Percentiles rank a stretch among this genome's conserved stretches.
phyloP scores from a whole-genome alignment of 768 basidiomycete species.

The Suillus subaureus region DNA sequence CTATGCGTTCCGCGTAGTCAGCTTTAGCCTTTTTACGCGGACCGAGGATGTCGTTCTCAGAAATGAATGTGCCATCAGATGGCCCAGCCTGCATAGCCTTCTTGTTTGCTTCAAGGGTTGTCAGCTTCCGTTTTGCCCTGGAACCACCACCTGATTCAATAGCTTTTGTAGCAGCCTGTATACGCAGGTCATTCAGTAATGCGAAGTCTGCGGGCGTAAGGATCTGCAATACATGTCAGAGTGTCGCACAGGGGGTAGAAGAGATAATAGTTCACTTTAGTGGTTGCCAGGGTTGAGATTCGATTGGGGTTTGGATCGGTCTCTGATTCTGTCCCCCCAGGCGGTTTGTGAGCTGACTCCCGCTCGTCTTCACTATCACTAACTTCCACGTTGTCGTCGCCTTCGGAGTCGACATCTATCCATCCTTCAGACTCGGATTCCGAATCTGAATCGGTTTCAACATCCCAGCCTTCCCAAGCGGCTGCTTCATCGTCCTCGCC shows the following conservation, averaged over 20 bases:
- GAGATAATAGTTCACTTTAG: conserved; percentile 58
- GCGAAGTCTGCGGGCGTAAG: conserved; percentile 97
- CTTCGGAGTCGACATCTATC: conserved; percentile 77
- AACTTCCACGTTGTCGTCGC: conserved; percentile 67
- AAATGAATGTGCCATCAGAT: conserved; percentile 60
- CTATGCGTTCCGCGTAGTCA: conserved; percentile 92
- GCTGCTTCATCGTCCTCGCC: conserved; percentile 60
- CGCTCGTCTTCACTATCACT: conserved; percentile 85
- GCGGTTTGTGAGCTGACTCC: conserved; percentile 19
- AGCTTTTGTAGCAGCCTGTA: conserved; percentile 73
- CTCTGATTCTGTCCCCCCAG: conserved; percentile 16
- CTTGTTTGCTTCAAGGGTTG: conserved; percentile 72
- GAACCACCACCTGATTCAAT: conserved; percentile 72
- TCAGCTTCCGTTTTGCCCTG: conserved; percentile 88
- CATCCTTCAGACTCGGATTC: conserved; percentile 68
- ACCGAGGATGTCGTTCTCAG: conserved; percentile 90
- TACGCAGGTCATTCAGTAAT: conserved; percentile 82
- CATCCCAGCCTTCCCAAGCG: conserved; percentile 90
- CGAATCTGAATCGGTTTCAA: conserved; percentile 68
- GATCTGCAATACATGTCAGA: conserved; percentile 55
- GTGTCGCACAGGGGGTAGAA: neutral
- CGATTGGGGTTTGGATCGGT: conserved; percentile 37
- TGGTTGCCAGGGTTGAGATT: conserved; percentile 73
- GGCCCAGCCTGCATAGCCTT: conserved; percentile 52
- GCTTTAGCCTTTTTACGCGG: conserved; percentile 92